Conservation (phyloP, 2,329 filamentous ascomycete genomes). For the Triangularia verruculosa region DNA sequence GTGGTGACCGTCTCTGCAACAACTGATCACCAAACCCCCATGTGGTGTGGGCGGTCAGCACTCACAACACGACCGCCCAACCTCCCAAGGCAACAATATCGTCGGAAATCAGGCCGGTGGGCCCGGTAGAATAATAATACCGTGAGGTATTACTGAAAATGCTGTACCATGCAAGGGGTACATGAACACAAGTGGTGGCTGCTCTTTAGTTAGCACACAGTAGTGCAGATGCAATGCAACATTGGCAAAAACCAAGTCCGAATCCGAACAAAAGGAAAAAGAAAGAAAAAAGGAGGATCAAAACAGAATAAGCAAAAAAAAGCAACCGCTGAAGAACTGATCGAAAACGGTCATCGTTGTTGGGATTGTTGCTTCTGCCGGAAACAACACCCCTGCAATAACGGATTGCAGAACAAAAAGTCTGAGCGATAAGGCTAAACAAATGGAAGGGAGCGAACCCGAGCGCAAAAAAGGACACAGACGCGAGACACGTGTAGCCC, state of each 20-base stretch:
- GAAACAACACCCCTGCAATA: neutral
- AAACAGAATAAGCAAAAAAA: neutral
- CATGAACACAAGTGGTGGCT: neutral
- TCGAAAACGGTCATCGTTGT: neutral
- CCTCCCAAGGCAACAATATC: neutral
- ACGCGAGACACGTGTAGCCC: neutral
- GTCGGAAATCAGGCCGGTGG: neutral
- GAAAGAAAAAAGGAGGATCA: neutral
- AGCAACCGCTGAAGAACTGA: neutral
- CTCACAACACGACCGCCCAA: neutral
- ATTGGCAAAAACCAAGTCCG: neutral
- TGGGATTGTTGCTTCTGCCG: neutral
- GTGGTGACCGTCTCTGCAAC: neutral
- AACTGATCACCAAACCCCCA: neutral
- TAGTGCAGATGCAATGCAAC: neutral
- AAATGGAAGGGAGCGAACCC: neutral
- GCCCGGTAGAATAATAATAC: neutral
- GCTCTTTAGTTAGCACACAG: neutral
- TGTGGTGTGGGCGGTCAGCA: no score
- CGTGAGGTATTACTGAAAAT: neutral
- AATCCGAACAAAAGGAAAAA: neutral
- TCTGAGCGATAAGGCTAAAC: neutral
- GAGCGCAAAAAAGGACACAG: neutral
- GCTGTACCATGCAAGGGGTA: neutral
- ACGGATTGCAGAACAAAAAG: neutral